These are phyloP conservation scores for Pisolithus albus DNA, from an alignment of 768 basidiomycete genomes.

Conservation along the genomic window DNA sequence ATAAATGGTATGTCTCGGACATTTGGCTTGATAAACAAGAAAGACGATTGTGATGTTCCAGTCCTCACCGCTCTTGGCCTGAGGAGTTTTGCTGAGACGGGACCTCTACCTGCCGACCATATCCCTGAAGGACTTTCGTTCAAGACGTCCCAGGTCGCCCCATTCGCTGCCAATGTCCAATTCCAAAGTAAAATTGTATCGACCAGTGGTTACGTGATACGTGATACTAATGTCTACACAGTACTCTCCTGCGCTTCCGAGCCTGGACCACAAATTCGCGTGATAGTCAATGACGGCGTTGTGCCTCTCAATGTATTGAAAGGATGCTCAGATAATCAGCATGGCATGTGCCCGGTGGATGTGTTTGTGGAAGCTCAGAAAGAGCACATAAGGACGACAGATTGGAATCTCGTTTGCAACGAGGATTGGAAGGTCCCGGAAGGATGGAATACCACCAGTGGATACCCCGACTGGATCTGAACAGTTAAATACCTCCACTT, in stretches of 20 bases:
- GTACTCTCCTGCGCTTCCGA: conserved; percentile 50
- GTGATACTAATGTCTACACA: conserved; percentile 26
- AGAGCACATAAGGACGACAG: conserved; percentile 53
- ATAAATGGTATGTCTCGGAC: conserved; percentile 49
- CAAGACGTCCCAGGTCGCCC: conserved; percentile 65
- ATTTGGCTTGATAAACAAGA: not conserved
- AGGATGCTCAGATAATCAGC: conserved; percentile 62
- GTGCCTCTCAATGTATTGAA: conserved; percentile 66
- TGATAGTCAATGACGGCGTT: conserved; percentile 81
- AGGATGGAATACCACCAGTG: conserved; percentile 70
- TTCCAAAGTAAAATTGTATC: conserved; percentile 61
- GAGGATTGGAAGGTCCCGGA: conserved; percentile 64
- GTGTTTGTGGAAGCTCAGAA: conserved; percentile 63
- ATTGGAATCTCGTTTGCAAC: conserved; percentile 66
- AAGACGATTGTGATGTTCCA: conserved; percentile 17
- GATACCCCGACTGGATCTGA: conserved; percentile 36
- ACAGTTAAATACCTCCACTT: too few species aligned
- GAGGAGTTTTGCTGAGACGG: conserved; percentile 55
- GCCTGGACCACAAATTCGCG: conserved; percentile 56
- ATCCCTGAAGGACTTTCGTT: conserved; percentile 57
- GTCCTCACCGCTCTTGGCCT: conserved; percentile 79
- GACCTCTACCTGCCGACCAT: conserved; percentile 64
- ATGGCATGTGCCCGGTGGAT: conserved; percentile 73
- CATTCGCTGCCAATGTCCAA: conserved; percentile 80
- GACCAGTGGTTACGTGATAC: not conserved